Evolutionary conservation across 1,284 basidiomycete species (phyloP).

Genomic region (Meripilus lineatus): DNA sequence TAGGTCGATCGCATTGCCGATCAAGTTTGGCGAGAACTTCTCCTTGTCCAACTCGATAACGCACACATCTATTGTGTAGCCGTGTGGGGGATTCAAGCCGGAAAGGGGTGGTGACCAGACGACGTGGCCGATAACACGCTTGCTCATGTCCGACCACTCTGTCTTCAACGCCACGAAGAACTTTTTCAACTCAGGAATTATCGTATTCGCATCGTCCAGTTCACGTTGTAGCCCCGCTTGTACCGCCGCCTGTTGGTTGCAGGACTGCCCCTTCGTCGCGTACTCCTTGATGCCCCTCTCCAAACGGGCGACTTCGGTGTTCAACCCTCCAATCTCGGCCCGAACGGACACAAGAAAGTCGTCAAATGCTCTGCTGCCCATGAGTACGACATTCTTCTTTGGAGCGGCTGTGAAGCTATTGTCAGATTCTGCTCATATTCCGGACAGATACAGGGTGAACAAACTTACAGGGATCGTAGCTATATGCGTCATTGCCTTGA

Average conservation of each 20-base stretch:
- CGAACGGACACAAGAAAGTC: neutral
- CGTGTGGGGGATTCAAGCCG: constrained; percentile 16
- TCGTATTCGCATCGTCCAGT: constrained; percentile 4
- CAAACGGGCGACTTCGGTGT: neutral
- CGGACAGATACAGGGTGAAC: too few species aligned
- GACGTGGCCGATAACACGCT: constrained; percentile 29
- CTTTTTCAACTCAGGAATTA: constrained; percentile 13
- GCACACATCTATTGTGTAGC: constrained; percentile 31
- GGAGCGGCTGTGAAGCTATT: constrained; percentile 4
- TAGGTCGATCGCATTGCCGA: constrained; percentile 27
- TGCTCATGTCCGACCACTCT: constrained; percentile 17
- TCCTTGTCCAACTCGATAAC: constrained; percentile 33
- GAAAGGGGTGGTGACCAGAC: constrained; percentile 24
- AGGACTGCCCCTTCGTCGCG: neutral
- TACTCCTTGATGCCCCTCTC: neutral
- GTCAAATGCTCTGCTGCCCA: constrained; percentile 3
- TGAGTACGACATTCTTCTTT: constrained; percentile 8
- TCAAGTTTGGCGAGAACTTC: constrained; percentile 29
- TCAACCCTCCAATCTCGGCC: neutral
- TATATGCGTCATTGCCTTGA: constrained; percentile 23
- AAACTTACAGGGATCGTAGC: constrained; percentile 24
- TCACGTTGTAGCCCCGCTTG: neutral
- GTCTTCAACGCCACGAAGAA: constrained; percentile 23
- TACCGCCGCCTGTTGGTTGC: constrained; percentile 4
- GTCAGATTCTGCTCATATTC: constrained; percentile 4